Conservation (phyloP, 306 rosid genomes). For the Ammopiptanthus mongolicus region DNA sequence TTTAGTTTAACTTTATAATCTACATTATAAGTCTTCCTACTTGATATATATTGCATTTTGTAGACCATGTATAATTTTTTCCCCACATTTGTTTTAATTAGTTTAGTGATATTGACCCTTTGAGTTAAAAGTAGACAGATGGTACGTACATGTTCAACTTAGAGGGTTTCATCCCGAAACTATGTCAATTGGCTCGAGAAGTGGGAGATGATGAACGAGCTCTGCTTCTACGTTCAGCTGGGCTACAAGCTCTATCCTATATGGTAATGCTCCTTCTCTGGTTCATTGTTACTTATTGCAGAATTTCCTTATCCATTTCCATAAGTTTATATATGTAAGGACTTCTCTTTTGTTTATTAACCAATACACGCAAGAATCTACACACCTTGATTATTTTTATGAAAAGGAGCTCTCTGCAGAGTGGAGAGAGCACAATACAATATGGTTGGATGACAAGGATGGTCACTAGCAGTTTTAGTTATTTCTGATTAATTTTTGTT, state of each 20-base stretch:
- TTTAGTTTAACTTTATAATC: neutral
- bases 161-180: conserved; percentile 95
- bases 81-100: neutral
- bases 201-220: conserved; percentile 64
- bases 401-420: conserved; percentile 1
- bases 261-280: conserved; percentile 52
- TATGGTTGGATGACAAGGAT: conserved; percentile 4
- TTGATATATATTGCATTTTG: conserved; percentile 12
- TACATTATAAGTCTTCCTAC: conserved; percentile 2
- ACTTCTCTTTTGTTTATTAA: conserved; percentile 7
- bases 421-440: neutral
- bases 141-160: conserved; percentile 91
- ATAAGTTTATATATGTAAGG: neutral
- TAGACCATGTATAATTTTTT: neutral
- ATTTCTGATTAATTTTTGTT: neutral
- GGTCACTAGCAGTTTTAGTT: neutral
- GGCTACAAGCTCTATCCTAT: conserved; percentile 62
- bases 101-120: conserved; percentile 42
- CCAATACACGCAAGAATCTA: conserved; percentile 18
- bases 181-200: conserved; percentile 91
- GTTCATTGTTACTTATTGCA: conserved; percentile 5
- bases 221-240: conserved; percentile 73
- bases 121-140: conserved; percentile 73
- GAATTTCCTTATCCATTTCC: conserved; percentile 5
- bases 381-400: neutral